Conservation (phyloP, 306 rosid genomes). For the Cyamopsis tetragonoloba region DNA sequence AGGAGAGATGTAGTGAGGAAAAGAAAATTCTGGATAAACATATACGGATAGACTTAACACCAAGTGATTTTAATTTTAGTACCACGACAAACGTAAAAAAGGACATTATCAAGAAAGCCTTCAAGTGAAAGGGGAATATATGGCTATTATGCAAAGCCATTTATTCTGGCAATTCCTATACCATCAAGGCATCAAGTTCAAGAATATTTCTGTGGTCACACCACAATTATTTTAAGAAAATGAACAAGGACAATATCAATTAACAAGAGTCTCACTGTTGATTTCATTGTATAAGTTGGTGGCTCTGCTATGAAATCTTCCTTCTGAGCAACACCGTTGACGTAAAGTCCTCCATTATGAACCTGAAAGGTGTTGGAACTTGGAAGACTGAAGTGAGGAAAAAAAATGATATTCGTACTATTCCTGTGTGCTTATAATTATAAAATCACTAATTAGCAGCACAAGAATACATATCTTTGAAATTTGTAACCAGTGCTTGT, state of each 20-base stretch:
- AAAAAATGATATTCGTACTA: constrained; percentile 3
- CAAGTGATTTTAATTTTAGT: not conserved
- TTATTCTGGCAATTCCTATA: constrained; percentile 1
- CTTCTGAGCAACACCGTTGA: constrained; percentile 62
- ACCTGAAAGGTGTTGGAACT: constrained; percentile 43
- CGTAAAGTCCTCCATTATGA: constrained; percentile 54
- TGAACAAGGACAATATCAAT: not conserved
- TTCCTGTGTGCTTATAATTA: not conserved
- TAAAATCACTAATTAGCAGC: not conserved
- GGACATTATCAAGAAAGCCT: not conserved
- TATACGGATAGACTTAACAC: not conserved
- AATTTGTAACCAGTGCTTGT: not conserved
- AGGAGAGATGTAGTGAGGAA: constrained; percentile 6
- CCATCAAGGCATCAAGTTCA: not conserved
- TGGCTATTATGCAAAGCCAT: not conserved
- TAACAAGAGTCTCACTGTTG: constrained; percentile 46
- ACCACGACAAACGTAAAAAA: not conserved
- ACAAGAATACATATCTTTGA: not conserved
- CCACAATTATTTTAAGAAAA: constrained; percentile 6
- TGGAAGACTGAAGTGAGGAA: constrained; percentile 10
- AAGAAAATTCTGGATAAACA: not conserved
- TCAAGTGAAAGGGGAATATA: not conserved
- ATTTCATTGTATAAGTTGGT: constrained; percentile 42
- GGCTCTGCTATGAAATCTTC: constrained; percentile 64
- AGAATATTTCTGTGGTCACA: not conserved